Conservation (phyloP, 2,329 filamentous ascomycete genomes). For the Fusarium nelsonii region DNA sequence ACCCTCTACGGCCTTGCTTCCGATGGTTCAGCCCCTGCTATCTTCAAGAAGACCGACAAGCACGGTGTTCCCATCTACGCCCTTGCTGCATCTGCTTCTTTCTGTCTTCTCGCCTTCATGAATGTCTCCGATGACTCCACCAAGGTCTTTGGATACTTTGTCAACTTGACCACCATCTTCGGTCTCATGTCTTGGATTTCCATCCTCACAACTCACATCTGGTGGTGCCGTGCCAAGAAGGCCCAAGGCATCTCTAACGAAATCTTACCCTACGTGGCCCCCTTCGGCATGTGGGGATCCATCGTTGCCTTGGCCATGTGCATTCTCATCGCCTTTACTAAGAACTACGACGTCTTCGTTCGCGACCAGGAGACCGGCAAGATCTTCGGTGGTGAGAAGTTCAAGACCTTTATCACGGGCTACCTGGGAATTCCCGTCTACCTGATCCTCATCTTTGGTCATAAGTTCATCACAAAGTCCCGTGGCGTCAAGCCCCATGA, state of each 20-base stretch:
- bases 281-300: conserved; percentile 78
- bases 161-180: conserved; percentile 76
- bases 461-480: conserved; percentile 69
- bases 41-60: conserved; percentile 78
- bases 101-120: conserved; percentile 77
- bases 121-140: conserved; percentile 70
- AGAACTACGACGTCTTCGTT: conserved; percentile 83
- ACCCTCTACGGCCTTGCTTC: conserved; percentile 79
- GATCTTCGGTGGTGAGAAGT: conserved; percentile 68
- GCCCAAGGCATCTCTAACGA: conserved; percentile 70
- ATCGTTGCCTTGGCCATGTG: conserved; percentile 77
- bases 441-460: conserved; percentile 75
- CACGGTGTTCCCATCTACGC: conserved; percentile 78
- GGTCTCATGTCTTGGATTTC: conserved; percentile 76
- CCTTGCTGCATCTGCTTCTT: conserved; percentile 69
- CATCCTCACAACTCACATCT: conserved; percentile 75
- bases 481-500: conserved; percentile 67
- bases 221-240: conserved; percentile 71
- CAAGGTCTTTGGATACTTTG: conserved; percentile 72
- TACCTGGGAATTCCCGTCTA: conserved; percentile 84
- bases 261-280: conserved; percentile 73
- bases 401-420: conserved; percentile 81
- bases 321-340: conserved; percentile 80
- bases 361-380: conserved; percentile 48
- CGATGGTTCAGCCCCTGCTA: conserved; percentile 76